phyloP scores from a whole-genome alignment of 352 stramenopile genomes.

The Globisporangium okanoganense region DNA sequence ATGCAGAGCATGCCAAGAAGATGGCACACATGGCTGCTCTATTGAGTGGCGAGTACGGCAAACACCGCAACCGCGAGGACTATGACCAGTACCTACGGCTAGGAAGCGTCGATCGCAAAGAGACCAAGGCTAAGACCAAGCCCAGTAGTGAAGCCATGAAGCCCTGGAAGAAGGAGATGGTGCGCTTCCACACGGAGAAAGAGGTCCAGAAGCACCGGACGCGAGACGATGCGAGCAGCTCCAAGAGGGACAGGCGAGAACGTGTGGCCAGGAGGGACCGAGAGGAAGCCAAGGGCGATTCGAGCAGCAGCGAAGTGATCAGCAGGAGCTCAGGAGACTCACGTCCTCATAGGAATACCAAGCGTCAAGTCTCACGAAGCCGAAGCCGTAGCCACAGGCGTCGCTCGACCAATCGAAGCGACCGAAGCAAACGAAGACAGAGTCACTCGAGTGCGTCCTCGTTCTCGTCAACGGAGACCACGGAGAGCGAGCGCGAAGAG shows the following conservation, averaged over 20 bases:
- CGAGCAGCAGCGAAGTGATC: not conserved
- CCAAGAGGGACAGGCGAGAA: not conserved
- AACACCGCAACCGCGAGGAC: conserved; percentile 30
- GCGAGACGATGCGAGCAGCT: not conserved
- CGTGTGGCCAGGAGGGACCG: not conserved
- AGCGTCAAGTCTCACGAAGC: not conserved
- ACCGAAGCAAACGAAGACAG: not conserved
- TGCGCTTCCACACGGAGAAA: conserved; percentile 4
- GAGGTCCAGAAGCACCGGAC: not conserved
- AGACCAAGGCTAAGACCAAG: not conserved
- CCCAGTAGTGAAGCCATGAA: not conserved
- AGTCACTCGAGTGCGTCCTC: conserved; percentile 2
- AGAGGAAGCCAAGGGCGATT: conserved; percentile 10
- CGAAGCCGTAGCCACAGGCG: not conserved
- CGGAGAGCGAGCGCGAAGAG: conserved; percentile 9
- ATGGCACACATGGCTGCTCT: conserved; percentile 16
- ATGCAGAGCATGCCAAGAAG: conserved; percentile 11
- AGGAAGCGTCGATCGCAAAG: conserved; percentile 3
- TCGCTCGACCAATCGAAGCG: not conserved
- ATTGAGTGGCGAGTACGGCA: conserved; percentile 24
- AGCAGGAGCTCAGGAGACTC: not conserved
- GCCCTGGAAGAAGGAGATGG: conserved; percentile 10
- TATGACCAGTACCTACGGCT: conserved; percentile 45
- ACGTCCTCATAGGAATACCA: not conserved
- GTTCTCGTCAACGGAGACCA: conserved; percentile 7